Conservation (phyloP, 139 green algal genomes). For the Zygnema cylindricum region DNA sequence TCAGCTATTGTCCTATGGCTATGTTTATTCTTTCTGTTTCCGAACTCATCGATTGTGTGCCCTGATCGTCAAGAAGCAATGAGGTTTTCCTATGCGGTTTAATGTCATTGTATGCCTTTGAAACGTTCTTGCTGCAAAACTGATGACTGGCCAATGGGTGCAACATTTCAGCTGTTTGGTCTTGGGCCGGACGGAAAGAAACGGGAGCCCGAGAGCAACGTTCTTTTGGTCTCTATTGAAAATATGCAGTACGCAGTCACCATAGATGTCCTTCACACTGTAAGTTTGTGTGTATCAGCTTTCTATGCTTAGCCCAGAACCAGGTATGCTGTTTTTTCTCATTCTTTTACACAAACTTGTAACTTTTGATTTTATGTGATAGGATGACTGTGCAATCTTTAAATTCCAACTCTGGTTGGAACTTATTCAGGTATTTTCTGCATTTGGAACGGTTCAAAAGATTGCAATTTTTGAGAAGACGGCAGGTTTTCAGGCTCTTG, state of each 20-base stretch:
- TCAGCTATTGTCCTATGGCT: no score
- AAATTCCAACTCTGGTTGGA: no score
- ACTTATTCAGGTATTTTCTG: slow-evolving; percentile 65
- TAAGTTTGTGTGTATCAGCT: not conserved
- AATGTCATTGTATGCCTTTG: slow-evolving; percentile 6
- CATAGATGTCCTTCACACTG: slow-evolving; percentile 76
- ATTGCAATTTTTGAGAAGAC: slow-evolving; percentile 78
- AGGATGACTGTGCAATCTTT: no score
- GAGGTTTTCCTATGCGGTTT: no score
- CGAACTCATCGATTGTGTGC: no score
- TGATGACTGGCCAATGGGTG: slow-evolving; percentile 7
- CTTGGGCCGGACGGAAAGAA: slow-evolving; percentile 43
- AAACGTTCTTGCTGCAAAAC: not conserved
- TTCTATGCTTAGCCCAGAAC: not conserved
- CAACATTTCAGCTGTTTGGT: slow-evolving; percentile 56
- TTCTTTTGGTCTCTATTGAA: slow-evolving; percentile 67
- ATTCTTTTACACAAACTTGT: no score
- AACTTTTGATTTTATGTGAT: no score
- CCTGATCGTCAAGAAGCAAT: no score
- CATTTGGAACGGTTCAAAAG: slow-evolving; percentile 74
- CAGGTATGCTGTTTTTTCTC: no score
- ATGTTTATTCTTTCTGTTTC: no score
- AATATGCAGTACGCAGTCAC: slow-evolving; percentile 71
- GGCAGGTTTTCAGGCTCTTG: slow-evolving; percentile 68
- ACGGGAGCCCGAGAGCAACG: slow-evolving; percentile 57